These are phyloP conservation scores for Plectranthus barbatus DNA, from an alignment of 257 asterid species.

Conservation along the genomic window DNA sequence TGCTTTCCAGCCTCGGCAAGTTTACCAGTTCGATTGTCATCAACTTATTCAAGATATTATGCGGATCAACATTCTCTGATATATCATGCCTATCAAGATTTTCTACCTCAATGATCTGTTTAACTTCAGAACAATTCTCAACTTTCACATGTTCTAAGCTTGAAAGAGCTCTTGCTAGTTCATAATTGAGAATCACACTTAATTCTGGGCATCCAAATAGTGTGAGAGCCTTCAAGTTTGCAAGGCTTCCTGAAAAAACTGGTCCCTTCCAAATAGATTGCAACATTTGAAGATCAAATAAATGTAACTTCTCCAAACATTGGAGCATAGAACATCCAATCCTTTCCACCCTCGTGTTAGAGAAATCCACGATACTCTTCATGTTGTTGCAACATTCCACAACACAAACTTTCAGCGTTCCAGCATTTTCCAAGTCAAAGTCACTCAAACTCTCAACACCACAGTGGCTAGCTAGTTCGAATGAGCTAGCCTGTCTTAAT, in stretches of 20 bases:
- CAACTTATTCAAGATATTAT: not conserved
- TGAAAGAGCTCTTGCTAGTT: slow-evolving; percentile 1
- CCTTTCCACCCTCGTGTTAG: not conserved
- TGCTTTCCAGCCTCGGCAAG: slow-evolving; percentile 6
- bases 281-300: not conserved
- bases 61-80: not conserved
- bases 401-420: slow-evolving; percentile 3
- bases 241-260: not conserved
- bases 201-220: slow-evolving; percentile 1
- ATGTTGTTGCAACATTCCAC: not conserved
- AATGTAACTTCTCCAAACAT: slow-evolving; percentile 11
- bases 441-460: slow-evolving; percentile 2
- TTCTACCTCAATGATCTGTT: not conserved
- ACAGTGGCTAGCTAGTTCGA: slow-evolving; percentile 4
- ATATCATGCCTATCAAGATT: no score
- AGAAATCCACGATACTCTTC: not conserved
- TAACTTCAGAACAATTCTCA: slow-evolving; percentile 3
- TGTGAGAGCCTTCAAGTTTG: slow-evolving; percentile 9
- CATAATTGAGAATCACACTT: not conserved
- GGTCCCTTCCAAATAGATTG: slow-evolving; percentile 4
- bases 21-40: slow-evolving; percentile 1
- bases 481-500: slow-evolving; percentile 12
- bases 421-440: not conserved
- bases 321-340: not conserved
- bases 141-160: slow-evolving; percentile 1